Evolutionary conservation across 805 yeast species (phyloP).

Genomic region (Starmerella khaoyaiensis): DNA sequence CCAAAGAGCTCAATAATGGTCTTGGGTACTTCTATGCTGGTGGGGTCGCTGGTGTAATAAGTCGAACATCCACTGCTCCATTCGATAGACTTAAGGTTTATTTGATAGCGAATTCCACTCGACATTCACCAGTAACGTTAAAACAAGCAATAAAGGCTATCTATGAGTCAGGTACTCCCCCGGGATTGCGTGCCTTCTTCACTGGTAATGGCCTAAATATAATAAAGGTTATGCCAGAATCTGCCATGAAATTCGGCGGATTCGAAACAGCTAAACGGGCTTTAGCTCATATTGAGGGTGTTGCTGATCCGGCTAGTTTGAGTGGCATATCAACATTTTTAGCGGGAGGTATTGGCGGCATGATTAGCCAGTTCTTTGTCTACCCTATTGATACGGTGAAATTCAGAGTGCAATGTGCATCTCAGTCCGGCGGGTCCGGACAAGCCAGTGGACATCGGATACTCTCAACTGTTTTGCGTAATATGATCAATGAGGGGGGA

Average conservation of each 20-base stretch:
- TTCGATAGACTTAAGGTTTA: slow-evolving; percentile 91
- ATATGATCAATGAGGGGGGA: slow-evolving; percentile 75
- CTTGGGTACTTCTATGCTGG: slow-evolving; percentile 89
- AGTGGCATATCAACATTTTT: slow-evolving; percentile 69
- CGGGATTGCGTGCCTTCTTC: slow-evolving; percentile 70
- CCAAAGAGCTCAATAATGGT: slow-evolving; percentile 66
- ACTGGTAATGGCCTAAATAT: slow-evolving; percentile 92
- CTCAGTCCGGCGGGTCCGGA: slow-evolving; percentile 38
- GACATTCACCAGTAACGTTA: slow-evolving; percentile 42
- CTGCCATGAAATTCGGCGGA: slow-evolving; percentile 93
- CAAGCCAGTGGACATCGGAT: slow-evolving; percentile 38
- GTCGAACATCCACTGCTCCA: slow-evolving; percentile 94
- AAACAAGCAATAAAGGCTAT: slow-evolving; percentile 67
- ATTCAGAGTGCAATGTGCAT: slow-evolving; percentile 86
- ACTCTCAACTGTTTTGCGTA: slow-evolving; percentile 52
- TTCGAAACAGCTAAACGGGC: slow-evolving; percentile 76
- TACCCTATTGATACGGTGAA: slow-evolving; percentile 93
- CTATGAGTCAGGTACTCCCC: slow-evolving; percentile 56
- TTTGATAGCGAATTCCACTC: slow-evolving; percentile 56
- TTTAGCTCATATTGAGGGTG: slow-evolving; percentile 64
- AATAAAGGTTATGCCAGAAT: slow-evolving; percentile 90
- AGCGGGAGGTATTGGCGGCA: slow-evolving; percentile 96
- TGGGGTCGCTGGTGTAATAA: slow-evolving; percentile 88
- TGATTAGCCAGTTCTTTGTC: slow-evolving; percentile 78
- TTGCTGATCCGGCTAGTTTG: slow-evolving; percentile 51